Conservation (phyloP, 805 yeast species). For the Yarrowia sp. region DNA sequence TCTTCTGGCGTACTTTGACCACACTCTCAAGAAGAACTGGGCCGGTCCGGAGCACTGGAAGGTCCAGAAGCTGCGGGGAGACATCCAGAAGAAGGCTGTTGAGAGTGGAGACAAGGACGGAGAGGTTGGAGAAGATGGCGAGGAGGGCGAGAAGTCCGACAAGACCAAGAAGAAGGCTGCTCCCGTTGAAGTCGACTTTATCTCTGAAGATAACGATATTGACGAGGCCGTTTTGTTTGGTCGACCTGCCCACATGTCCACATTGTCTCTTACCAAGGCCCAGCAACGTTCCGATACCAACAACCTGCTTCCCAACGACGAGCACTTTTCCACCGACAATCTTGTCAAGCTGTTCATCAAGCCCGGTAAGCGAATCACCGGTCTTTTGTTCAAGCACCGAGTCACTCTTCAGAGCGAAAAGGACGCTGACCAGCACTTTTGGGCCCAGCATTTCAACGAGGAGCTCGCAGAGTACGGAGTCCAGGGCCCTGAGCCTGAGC, state of each 20-base stretch:
- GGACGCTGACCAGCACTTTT: conserved; percentile 60
- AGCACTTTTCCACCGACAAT: conserved; percentile 64
- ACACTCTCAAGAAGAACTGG: conserved; percentile 69
- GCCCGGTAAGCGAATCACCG: conserved; percentile 43
- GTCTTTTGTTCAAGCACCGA: conserved; percentile 19
- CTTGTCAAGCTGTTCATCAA: conserved; percentile 66
- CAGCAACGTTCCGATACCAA: conserved; percentile 43
- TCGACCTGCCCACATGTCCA: conserved; percentile 36
- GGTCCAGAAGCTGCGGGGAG: conserved; percentile 53
- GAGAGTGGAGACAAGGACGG: neutral
- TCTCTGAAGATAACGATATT: conserved; percentile 38
- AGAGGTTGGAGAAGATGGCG: conserved; percentile 22
- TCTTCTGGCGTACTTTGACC: conserved; percentile 78
- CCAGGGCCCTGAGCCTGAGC: conserved; percentile 2
- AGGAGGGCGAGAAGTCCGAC: neutral
- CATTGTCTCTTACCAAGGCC: conserved; percentile 44
- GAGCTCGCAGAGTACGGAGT: conserved; percentile 11
- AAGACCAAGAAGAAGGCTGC: conserved; percentile 35
- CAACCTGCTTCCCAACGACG: conserved; percentile 67
- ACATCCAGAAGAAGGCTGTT: neutral
- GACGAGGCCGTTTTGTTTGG: conserved; percentile 45
- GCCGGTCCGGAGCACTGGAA: conserved; percentile 94
- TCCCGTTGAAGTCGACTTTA: conserved; percentile 44
- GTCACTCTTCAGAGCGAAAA: conserved; percentile 28
- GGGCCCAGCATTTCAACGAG: conserved; percentile 54